Conservation (phyloP, 352 stramenopile genomes). For the Globisporangium recalcitrans region DNA sequence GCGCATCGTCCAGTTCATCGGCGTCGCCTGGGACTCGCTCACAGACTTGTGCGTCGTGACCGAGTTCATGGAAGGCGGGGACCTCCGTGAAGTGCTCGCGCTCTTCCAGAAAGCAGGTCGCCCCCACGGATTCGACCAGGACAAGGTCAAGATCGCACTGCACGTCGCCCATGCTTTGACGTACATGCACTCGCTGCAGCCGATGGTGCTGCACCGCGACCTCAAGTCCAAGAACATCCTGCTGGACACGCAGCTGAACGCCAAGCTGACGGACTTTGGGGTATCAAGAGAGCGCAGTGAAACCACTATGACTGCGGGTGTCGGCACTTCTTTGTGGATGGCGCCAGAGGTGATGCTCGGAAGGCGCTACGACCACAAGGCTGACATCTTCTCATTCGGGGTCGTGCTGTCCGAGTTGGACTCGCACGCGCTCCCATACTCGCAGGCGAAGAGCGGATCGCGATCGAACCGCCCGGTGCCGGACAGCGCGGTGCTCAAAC, state of each 20-base stretch:
- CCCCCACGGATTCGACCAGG: slow-evolving; percentile 28
- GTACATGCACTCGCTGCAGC: slow-evolving; percentile 37
- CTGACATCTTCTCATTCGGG: not conserved
- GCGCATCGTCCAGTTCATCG: slow-evolving; percentile 38
- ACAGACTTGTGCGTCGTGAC: slow-evolving; percentile 34
- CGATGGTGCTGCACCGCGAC: slow-evolving; percentile 23
- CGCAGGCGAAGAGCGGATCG: not conserved
- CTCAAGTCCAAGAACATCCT: slow-evolving; percentile 32
- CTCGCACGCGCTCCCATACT: slow-evolving; percentile 2
- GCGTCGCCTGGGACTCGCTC: slow-evolving; percentile 45
- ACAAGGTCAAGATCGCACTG: slow-evolving; percentile 29
- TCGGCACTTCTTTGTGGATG: slow-evolving; percentile 42
- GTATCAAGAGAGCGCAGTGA: not conserved
- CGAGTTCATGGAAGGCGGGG: slow-evolving; percentile 42
- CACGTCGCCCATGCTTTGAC: slow-evolving; percentile 26
- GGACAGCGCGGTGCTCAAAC: not conserved
- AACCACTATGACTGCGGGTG: not conserved
- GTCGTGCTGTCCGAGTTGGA: not conserved
- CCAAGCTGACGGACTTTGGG: slow-evolving; percentile 64
- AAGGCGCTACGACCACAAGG: not conserved
- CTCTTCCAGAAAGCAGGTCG: slow-evolving; percentile 21
- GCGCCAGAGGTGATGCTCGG: slow-evolving; percentile 39
- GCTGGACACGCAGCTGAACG: slow-evolving; percentile 24
- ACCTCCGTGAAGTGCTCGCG: slow-evolving; percentile 32
- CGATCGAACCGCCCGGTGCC: not conserved